Evolutionary conservation across 345 rosid genomes (phyloP).

Genomic region (Conringia planisiliqua): DNA sequence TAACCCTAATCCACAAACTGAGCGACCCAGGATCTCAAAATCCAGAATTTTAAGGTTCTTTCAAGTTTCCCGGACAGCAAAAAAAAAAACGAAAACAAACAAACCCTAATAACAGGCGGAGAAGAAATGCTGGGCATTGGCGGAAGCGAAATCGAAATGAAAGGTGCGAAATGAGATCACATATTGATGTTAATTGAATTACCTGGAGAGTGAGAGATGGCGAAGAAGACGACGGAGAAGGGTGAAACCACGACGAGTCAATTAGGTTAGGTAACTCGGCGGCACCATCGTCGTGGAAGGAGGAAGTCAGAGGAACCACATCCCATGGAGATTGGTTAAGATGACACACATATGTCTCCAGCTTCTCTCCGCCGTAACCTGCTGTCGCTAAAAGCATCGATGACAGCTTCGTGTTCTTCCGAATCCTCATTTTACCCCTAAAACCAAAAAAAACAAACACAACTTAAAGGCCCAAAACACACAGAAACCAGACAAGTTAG

Average conservation of each 20-base stretch:
- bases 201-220: constrained; percentile 38
- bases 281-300: not conserved
- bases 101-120: constrained; percentile 29
- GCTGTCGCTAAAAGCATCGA: constrained; percentile 45
- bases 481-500: constrained; percentile 1
- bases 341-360: constrained; percentile 64
- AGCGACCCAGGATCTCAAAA: constrained; percentile 36
- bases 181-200: constrained; percentile 26
- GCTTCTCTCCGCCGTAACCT: constrained; percentile 28
- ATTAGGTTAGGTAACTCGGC: constrained; percentile 27
- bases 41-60: constrained; percentile 57
- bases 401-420: constrained; percentile 73
- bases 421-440: constrained; percentile 66
- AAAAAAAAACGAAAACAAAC: not conserved
- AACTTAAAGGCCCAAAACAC: not conserved
- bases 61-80: constrained; percentile 1
- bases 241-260: constrained; percentile 34
- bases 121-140: constrained; percentile 42
- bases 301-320: constrained; percentile 44
- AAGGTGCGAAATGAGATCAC: not conserved
- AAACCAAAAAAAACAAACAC: not conserved
- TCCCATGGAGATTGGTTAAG: constrained; percentile 99
- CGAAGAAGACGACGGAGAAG: constrained; percentile 11
- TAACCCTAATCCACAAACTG: constrained; percentile 57
- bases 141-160: constrained; percentile 20